Evolutionary conservation across 202 grass and related monocot species (phyloP).

Genomic region (Carex arenaria): DNA sequence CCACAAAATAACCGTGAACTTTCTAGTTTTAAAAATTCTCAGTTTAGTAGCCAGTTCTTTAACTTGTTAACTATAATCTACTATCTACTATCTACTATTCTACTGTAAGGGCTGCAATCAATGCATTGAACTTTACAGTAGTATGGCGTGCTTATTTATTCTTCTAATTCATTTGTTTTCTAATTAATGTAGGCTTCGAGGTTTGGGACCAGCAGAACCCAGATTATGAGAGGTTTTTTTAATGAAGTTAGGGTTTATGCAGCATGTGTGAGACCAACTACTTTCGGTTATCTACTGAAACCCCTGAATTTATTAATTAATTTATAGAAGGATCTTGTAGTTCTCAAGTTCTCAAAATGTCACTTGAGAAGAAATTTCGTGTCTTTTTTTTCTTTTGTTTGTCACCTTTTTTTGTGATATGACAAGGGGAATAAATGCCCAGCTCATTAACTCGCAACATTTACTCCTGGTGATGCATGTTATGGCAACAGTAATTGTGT

Average conservation of each 20-base stretch:
- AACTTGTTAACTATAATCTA: neutral
- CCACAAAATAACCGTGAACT: neutral
- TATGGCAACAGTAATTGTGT: neutral
- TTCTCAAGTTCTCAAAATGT: neutral
- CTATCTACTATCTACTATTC: neutral
- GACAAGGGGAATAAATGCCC: neutral
- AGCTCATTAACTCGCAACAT: neutral
- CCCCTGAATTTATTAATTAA: conserved; percentile 8
- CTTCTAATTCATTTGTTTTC: neutral
- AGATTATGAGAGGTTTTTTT: conserved; percentile 84
- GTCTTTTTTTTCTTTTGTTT: neutral
- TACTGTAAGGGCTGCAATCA: neutral
- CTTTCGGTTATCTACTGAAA: neutral
- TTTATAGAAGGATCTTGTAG: neutral
- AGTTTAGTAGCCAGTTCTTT: neutral
- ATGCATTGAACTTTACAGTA: neutral
- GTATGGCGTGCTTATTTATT: neutral
- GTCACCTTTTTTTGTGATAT: neutral
- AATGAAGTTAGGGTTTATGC: conserved; percentile 23
- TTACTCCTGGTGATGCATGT: neutral
- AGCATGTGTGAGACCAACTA: conserved; percentile 4
- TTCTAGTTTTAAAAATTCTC: neutral
- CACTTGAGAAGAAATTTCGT: conserved; percentile 1
- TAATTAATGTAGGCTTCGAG: conserved; percentile 27
- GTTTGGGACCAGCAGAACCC: conserved; percentile 73